Evolutionary conservation across 305 asterid species (phyloP), one percentile per base, ranked within the genome.

Genomic region (Withania somnifera): DNA sequence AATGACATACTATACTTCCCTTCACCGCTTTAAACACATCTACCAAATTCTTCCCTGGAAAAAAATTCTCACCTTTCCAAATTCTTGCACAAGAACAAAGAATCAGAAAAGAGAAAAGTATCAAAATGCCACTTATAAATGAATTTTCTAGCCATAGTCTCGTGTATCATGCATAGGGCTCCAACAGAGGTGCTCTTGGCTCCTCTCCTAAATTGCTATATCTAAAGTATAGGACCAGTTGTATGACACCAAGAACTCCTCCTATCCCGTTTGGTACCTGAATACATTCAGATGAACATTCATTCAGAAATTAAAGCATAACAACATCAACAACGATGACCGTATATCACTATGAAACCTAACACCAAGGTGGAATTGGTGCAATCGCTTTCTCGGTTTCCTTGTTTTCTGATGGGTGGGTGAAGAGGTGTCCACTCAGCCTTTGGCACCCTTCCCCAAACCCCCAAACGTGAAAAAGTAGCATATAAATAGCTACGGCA

Each of bases 191-290:
- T 84, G 84, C 82, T 71, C 90, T 88, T 4, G 89, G 82, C 20
- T 17, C 85, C 73, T 45, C 86, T 15, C 84, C 57, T 75, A 82
- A 79, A 77, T 78, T 85, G 73, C 93, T 90, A 89, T 91, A 94
- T 79, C 80, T 86, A 22, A 83, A 94, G 92, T 93, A 94, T 51
- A 94, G 79, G 64, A 79, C 90, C 87, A 94, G 80, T 87, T 94
- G 98, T 68, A 89, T 61, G 26, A 90, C 82, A 80, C 98, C 98
- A 38, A 94, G 98, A 84, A 94, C 38, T 63, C 91, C 90, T 84
- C 98, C 98, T 58, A 93, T 87, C 84, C 97, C 98, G 79, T 94
- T 94, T 2, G 98, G 98, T 42, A 93, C 90, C 98, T 94, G 87
- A 69, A 67, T 68, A 66, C 7, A 42, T 42, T 81, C 9, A 30